Base-by-base conservation (phyloP, 73 alveolate genomes). In the Blepharisma stoltei region DNA sequence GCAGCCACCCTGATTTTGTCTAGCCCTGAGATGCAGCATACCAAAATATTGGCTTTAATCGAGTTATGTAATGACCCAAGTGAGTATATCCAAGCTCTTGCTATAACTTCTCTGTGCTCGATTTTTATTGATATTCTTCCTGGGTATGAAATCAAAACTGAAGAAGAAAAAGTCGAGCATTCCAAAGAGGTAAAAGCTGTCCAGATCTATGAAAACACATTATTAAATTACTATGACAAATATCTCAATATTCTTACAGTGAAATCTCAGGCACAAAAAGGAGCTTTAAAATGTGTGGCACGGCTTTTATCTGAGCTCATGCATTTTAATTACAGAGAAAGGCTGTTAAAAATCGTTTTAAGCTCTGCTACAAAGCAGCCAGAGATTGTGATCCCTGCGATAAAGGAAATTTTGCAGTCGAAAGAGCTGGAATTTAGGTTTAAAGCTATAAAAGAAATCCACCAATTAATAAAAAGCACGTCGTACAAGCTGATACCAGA, bases 131-230 rank as follows among this genome's bases (percentile, higher is more conserved):
- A 60, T 25, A 60, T 60, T 20, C 73, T 60, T 4, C 73, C 73
- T 18, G 73, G 73, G 5, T 60, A 60, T 25, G 23, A 25, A 60
- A 60, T 60, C 14, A n/a, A 60, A 25, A n/a, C 0, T 60, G 73
- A 60, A 9, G 73, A 60, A 25, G 73, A 60, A 60, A 60, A 60
- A 0, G 5, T 60, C 45, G 11, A 8, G 18, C 45, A 14, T 18
- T 60, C 73, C 11, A 60, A 60, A 60, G 73, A 60, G 23, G 23
- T 38, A n/a, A 60, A 60, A 60, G 73, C 73, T 18, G 18, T 60
- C 18, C 37, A 38, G 2, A 60, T 60, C 14, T 60, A 60, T 60
- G 73, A 60, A 25, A 14, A n/a, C 37, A 1, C 37, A 2, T 5
- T 60, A 25, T 25, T 60, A 9, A 60, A 60, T n/a, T 25, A 20